These are phyloP conservation scores for Penicillium salamii DNA, from an alignment of 495 filamentous ascomycete genomes.

Conservation along the genomic window DNA sequence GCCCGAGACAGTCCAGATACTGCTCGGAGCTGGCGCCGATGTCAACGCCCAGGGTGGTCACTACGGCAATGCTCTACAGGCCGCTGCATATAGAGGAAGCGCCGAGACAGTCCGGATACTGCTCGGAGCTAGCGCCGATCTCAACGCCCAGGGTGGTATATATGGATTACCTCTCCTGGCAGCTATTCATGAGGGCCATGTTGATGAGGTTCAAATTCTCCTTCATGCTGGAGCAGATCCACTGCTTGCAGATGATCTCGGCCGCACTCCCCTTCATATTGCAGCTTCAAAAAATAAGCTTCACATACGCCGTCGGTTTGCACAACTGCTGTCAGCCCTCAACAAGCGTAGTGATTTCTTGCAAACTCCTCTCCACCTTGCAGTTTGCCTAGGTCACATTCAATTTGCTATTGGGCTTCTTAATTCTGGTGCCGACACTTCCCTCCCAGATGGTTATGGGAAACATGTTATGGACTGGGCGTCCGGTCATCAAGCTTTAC, in stretches of 20 bases:
- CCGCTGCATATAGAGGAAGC: too few species aligned
- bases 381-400: constrained; percentile 1
- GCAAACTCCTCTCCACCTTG: constrained; percentile 3
- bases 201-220: not conserved
- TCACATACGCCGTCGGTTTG: not conserved
- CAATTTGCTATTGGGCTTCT: constrained; percentile 1
- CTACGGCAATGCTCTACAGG: too few species aligned
- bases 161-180: too few species aligned
- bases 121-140: too few species aligned
- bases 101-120: too few species aligned
- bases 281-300: constrained; percentile 1
- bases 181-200: too few species aligned
- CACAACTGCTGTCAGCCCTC: not conserved
- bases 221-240: constrained; percentile 5
- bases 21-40: not conserved
- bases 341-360: not conserved
- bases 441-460: constrained; percentile 8
- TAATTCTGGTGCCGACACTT: constrained; percentile 3
- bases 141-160: too few species aligned
- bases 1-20: constrained; percentile 1
- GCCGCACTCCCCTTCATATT: constrained; percentile 5
- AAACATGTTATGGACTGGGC: constrained; percentile 11
- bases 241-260: constrained; percentile 1
- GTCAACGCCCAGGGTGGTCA: constrained; percentile 3
- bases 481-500: not conserved